phyloP scores from a whole-genome alignment of 768 basidiomycete species.

The Hygrocybe punicea region DNA sequence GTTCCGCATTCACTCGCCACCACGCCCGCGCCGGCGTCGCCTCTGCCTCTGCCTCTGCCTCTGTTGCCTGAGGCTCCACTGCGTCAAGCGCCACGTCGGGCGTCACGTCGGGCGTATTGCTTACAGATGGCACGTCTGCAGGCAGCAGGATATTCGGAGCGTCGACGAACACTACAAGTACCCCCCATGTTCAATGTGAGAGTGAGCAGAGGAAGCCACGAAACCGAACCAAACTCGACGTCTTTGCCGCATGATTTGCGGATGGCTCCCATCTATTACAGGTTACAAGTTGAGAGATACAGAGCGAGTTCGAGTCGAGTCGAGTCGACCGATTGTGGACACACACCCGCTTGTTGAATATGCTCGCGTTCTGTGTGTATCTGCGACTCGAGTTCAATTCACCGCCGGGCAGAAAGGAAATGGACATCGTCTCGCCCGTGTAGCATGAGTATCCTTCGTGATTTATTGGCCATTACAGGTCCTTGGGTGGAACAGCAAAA shows the following conservation, averaged over 20 bases:
- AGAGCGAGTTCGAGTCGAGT: too few relatives aligned
- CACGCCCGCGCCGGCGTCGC: slow-evolving; percentile 55
- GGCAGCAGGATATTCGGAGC: slow-evolving; percentile 67
- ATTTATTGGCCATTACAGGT: slow-evolving; percentile 2
- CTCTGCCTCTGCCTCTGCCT: slow-evolving; percentile 16
- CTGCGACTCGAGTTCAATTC: slow-evolving; percentile 30
- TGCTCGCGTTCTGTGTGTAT: slow-evolving; percentile 66
- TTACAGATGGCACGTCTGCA: slow-evolving; percentile 39
- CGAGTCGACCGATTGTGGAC: slow-evolving; percentile 15
- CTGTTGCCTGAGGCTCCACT: slow-evolving; percentile 39
- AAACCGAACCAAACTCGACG: slow-evolving; percentile 57
- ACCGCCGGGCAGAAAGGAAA: background rate
- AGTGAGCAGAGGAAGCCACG: background rate
- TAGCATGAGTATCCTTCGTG: slow-evolving; percentile 11
- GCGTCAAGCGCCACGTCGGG: slow-evolving; percentile 21
- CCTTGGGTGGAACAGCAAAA: too few relatives aligned
- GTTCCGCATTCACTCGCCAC: slow-evolving; percentile 60
- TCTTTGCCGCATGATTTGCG: slow-evolving; percentile 64
- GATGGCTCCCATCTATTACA: slow-evolving; percentile 64
- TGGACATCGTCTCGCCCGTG: slow-evolving; percentile 7
- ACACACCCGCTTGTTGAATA: slow-evolving; percentile 71
- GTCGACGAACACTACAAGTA: slow-evolving; percentile 62
- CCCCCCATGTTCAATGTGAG: background rate
- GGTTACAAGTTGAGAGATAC: too few relatives aligned
- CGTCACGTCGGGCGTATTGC: slow-evolving; percentile 21